Base-by-base conservation (phyloP, 1,284 basidiomycete genomes). In the Cryptococcus sp. region DNA sequence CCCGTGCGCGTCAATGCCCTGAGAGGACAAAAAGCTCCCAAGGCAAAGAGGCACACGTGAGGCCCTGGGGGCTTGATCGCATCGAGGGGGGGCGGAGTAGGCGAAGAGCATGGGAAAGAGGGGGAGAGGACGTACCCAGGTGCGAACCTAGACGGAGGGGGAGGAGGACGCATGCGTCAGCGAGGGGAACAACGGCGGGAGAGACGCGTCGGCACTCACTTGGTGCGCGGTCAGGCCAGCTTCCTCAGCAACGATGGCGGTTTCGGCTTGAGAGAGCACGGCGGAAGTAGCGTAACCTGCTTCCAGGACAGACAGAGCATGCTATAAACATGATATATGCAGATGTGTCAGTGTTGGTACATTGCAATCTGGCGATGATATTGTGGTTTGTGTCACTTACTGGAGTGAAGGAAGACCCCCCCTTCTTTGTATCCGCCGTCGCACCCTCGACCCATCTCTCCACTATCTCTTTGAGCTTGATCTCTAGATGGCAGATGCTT, bases 71-170 rank as follows among this genome's bases (percentile, higher is more conserved):
- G 43, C 16, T 6, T 20, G 50, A 21, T 5, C 15, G 33, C 28
- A 20, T 2, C 9, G n/a, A 18, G 49, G 18, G 11, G 20, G 49
- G 24, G 42, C 18, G 28, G 18, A 2, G 39, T 15, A 6, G 35
- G 44, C n/a, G n/a, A 44, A 20, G 16, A 42, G 28, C 46, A 33
- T 50, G 24, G 28, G 44, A 13, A 28, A 46, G 51, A 24, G 42
- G 15, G 38, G 18, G 38, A 42, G 38, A 49, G 18, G 46, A 56
- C 70, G 43, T 61, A 72, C 71, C 71, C 71, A 72, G 37, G 69
- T 71, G 36, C 71, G 66, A 45, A 70, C 66, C 70, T 72, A 51
- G 12, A n/a, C 7, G 9, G 20, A 35, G 50, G 9, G 33, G 18
- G 23, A 4, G 12, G 40, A 23, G 33, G 46, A 12, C 9, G 21